Percentiles rank a stretch among this genome's conserved stretches.
phyloP scores from a whole-genome alignment of 179 eudicot genomes.

The Silene noctiflora region DNA sequence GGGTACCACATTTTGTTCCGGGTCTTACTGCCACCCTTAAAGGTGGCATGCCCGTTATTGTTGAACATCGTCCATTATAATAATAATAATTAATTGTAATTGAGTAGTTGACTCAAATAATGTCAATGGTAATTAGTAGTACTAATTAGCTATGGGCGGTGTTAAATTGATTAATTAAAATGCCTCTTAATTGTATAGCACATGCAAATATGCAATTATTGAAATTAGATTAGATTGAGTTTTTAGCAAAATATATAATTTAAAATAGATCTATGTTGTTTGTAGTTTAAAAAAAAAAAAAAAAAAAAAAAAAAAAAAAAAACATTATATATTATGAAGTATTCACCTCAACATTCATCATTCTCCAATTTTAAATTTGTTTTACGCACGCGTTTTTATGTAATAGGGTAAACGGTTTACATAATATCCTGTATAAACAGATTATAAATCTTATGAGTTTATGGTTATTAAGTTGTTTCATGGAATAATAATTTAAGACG shows the following conservation, averaged over 20 bases:
- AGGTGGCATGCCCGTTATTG: conserved; percentile 53
- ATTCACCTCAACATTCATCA: too few relatives aligned
- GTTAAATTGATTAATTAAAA: neutral
- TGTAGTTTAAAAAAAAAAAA: too few relatives aligned
- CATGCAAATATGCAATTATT: conserved; percentile 21
- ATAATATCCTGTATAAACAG: too few relatives aligned
- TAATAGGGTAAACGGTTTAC: too few relatives aligned
- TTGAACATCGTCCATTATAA: conserved; percentile 18
- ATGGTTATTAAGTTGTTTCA: too few relatives aligned
- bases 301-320: too few relatives aligned
- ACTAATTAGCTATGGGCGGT: neutral
- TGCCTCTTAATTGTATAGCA: conserved; percentile 11
- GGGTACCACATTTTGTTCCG: conserved; percentile 42
- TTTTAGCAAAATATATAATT: too few relatives aligned
- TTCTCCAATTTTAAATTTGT: too few relatives aligned
- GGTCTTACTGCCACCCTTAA: conserved; percentile 59
- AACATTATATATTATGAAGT: too few relatives aligned
- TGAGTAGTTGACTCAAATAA: neutral
- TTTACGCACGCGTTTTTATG: too few relatives aligned
- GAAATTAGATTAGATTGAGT: neutral
- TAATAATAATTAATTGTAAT: conserved; percentile 5
- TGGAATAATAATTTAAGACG: too few relatives aligned
- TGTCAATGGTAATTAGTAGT: neutral
- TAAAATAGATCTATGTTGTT: neutral
- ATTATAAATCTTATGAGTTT: too few relatives aligned